phyloP scores from a whole-genome alignment of 73 alveolate genomes.

The Paramecium tetraurelia region DNA sequence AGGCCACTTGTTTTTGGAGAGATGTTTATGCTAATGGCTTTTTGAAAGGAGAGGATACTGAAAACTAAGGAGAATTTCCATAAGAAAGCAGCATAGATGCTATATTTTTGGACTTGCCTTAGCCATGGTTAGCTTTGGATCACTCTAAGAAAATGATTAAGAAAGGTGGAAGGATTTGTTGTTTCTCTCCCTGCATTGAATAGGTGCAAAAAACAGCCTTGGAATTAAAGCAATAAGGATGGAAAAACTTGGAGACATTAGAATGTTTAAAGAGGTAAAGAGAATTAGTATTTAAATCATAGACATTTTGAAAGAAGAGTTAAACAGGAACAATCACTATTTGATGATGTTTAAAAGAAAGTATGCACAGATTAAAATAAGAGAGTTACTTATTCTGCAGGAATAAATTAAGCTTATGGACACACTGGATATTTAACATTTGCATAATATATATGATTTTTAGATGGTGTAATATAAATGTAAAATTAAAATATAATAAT shows the following conservation, averaged over 20 bases:
- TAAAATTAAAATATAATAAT: neutral
- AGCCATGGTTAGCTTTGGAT: constrained; percentile 90
- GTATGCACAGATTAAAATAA: constrained; percentile 28
- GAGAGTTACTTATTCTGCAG: constrained; percentile 44
- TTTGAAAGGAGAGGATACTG: constrained; percentile 70
- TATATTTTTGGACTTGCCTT: constrained; percentile 94
- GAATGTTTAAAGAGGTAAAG: constrained; percentile 81
- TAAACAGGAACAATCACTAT: constrained; percentile 16
- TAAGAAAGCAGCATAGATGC: constrained; percentile 73
- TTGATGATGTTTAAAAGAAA: constrained; percentile 49
- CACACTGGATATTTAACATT: constrained; percentile 63
- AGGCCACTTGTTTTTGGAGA: constrained; percentile 83
- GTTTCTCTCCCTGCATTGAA: constrained; percentile 98
- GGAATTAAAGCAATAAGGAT: constrained; percentile 82
- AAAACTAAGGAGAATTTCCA: constrained; percentile 47
- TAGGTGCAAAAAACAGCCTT: constrained; percentile 89
- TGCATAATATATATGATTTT: constrained; percentile 40
- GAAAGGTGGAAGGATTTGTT: constrained; percentile 88
- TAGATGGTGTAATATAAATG: neutral
- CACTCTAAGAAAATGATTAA: constrained; percentile 88
- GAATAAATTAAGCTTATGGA: constrained; percentile 43
- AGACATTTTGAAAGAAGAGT: constrained; percentile 63
- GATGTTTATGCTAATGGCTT: constrained; percentile 95
- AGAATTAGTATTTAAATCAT: neutral
- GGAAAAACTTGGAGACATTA: constrained; percentile 84